Base-by-base conservation (phyloP, 805 yeast species). In the Schwanniomyces yamadae region DNA sequence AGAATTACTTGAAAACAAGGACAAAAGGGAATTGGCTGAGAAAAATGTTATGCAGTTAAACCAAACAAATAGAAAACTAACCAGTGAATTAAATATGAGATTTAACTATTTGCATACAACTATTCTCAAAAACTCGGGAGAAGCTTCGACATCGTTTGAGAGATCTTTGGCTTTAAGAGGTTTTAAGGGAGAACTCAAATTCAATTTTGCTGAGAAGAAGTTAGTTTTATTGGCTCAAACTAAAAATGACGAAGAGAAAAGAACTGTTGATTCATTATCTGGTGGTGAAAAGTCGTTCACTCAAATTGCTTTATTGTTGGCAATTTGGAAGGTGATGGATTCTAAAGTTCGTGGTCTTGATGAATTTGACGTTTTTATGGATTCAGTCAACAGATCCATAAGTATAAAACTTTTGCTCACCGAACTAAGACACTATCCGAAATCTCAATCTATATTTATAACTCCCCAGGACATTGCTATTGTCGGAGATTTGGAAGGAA, bases 331-430 rank as follows among this genome's bases (percentile, higher is more conserved):
- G 45, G 82, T 87, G 18, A 90, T 93, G 96, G 79, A 83, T 42
- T 82, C 95, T 0, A 77, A 85, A 38, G 75, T 93, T 13, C 77
- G 95, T 41, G 97, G 97, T 0, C 65, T 93, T 41, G 99, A 93
- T 61, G 99, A 93, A 59, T 93, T 85, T 57, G 99, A 93, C 62
- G 99, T 93, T 14, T 93, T 82, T 52, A 93, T 93, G 99, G 99
- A 93, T 59, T 87, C 88, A 32, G 86, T 88, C 12, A 89, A 90
- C 55, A 74, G 99, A 46, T 73, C 82, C 29, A 76, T 84, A 34
- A 88, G 95, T 41, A 78, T 93, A 54, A 71, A 77, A 31, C 61
- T 90, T 43, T 80, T 93, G 55, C 66, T 89, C 31, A 74, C 75
- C 17, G 84, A 87, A 45, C 73, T 90, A 20, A 61, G 79, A 6